These are phyloP conservation scores for Blepharisma stoltei DNA, from an alignment of 73 alveolate genomes.

Conservation along the genomic window DNA sequence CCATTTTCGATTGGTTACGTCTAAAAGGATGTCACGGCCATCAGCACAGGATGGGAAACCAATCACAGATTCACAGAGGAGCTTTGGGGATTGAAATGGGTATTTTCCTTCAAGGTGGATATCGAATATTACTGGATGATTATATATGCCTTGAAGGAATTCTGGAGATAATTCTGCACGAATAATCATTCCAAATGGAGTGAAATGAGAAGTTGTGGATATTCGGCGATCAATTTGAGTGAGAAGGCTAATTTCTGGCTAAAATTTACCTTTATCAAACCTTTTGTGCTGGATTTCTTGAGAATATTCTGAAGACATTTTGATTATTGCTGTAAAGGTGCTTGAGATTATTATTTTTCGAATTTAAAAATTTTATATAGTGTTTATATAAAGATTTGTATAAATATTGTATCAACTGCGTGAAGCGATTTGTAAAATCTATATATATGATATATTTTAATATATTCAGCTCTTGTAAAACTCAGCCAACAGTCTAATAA, in stretches of 20 bases:
- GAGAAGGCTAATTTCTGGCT: background rate
- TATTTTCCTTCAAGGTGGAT: constrained; percentile 44
- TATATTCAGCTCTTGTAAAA: too few species aligned
- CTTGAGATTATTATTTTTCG: too few species aligned
- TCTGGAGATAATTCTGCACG: background rate
- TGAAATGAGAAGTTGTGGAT: background rate
- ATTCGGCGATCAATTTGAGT: background rate
- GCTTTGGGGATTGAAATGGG: constrained; percentile 54
- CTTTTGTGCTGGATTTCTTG: constrained; percentile 20
- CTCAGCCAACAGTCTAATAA: too few species aligned
- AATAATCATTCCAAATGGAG: constrained; percentile 23
- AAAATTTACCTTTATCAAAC: constrained; percentile 19
- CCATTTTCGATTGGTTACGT: constrained; percentile 49
- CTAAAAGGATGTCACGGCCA: constrained; percentile 49
- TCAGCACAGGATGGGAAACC: constrained; percentile 43
- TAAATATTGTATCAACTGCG: too few species aligned
- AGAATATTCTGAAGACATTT: too few species aligned
- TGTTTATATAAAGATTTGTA: too few species aligned
- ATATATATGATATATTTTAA: too few species aligned
- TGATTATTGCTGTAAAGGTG: too few species aligned
- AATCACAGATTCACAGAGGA: constrained; percentile 39
- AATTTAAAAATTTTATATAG: too few species aligned
- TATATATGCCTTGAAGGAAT: background rate
- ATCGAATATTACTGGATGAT: constrained; percentile 34
- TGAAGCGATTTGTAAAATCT: too few species aligned